Percentiles rank a stretch among this genome's conserved stretches.
These are phyloP conservation scores for Blastobotrys americana DNA, from an alignment of 805 yeast species.

Conservation along the genomic window DNA sequence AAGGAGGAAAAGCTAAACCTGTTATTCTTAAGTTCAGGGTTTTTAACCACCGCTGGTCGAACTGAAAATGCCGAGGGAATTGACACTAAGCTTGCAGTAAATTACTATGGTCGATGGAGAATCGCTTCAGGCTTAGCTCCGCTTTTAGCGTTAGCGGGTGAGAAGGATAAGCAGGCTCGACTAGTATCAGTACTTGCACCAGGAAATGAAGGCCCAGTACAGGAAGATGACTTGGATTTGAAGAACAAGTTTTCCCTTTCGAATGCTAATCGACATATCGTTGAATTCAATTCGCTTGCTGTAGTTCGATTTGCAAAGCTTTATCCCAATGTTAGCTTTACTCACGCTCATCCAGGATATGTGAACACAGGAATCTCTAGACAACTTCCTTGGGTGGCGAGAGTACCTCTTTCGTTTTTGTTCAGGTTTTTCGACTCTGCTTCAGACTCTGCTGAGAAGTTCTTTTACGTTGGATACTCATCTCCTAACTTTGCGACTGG, in stretches of 20 bases:
- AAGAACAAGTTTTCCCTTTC: constrained; percentile 18
- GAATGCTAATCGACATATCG: constrained; percentile 12
- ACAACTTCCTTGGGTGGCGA: constrained; percentile 19
- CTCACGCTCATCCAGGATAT: constrained; percentile 24
- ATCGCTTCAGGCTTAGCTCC: constrained; percentile 20
- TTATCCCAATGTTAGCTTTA: constrained; percentile 21
- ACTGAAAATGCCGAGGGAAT: constrained; percentile 25
- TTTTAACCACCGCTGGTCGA: constrained; percentile 31
- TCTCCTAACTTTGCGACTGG: constrained; percentile 18
- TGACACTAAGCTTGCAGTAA: constrained; percentile 23
- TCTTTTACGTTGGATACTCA: constrained; percentile 18
- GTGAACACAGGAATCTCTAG: constrained; percentile 19
- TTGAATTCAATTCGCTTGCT: constrained; percentile 20
- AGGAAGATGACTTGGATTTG: constrained; percentile 23
- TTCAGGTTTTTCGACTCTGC: constrained; percentile 9
- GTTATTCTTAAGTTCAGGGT: constrained; percentile 18
- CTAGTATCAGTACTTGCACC: constrained; percentile 24
- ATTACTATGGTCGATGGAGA: constrained; percentile 26
- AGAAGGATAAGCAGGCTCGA: constrained; percentile 20
- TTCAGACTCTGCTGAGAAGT: constrained; percentile 18
- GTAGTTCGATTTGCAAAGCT: constrained; percentile 14
- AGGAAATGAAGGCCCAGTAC: constrained; percentile 17
- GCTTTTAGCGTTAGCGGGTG: constrained; percentile 19
- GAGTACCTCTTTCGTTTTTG: constrained; percentile 7
- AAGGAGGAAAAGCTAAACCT: constrained; percentile 19